phyloP scores from a whole-genome alignment of 2,329 filamentous ascomycete genomes.

The Cadophora sp. region DNA sequence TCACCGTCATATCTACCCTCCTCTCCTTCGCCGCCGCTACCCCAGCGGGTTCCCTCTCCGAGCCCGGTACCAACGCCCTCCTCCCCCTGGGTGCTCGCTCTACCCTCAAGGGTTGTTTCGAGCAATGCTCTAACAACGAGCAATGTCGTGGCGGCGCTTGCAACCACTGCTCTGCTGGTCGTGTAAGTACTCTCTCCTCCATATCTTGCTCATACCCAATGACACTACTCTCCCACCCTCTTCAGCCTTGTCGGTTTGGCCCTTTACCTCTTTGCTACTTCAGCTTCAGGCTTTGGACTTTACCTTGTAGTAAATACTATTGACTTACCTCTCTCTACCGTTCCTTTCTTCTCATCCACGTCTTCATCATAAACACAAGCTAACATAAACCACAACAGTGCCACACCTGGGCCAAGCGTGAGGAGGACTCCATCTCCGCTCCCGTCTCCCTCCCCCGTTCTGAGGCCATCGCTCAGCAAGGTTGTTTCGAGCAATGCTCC shows the following conservation, averaged over 20 bases:
- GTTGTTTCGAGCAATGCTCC: background rate
- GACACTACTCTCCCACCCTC: background rate
- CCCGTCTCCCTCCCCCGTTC: conserved; percentile 4
- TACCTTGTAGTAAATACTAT: no score
- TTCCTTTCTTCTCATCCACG: no score
- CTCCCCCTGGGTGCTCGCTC: background rate
- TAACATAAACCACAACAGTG: background rate
- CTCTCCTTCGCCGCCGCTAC: background rate
- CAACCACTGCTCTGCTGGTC: conserved; percentile 7
- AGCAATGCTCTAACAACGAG: background rate
- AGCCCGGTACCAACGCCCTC: conserved; percentile 1
- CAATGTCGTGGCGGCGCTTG: conserved; percentile 1
- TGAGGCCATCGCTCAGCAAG: background rate
- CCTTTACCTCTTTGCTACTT: no score
- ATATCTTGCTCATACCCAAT: background rate
- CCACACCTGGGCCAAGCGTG: background rate
- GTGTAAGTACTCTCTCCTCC: background rate
- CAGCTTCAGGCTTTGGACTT: no score
- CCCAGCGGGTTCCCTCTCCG: conserved; percentile 8
- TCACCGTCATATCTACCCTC: conserved; percentile 1
- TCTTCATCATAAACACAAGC: background rate
- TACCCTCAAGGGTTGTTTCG: background rate
- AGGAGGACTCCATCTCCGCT: background rate
- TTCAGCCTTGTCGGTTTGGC: no score
- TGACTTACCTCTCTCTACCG: no score